These are phyloP conservation scores for Fraxinus velutina DNA, from an alignment of 305 asterid species.

Conservation along the genomic window DNA sequence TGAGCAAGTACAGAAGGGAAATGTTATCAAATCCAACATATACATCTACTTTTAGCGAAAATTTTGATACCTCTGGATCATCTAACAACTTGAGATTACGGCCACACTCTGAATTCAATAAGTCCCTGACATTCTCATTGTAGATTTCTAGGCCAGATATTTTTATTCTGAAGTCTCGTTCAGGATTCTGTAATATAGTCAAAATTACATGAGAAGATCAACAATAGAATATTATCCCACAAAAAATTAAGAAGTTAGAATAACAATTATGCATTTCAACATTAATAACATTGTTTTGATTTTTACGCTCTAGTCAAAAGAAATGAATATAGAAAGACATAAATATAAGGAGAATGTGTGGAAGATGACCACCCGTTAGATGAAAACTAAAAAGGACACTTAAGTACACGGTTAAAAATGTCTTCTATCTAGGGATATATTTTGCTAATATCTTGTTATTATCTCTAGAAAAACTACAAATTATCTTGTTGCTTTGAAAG, in stretches of 20 bases:
- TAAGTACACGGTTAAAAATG: not conserved
- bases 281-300: not conserved
- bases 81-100: slow-evolving; percentile 86
- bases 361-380: not conserved
- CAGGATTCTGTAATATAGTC: slow-evolving; percentile 63
- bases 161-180: slow-evolving; percentile 73
- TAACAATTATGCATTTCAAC: not conserved
- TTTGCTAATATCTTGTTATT: not conserved
- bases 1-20: slow-evolving; percentile 11
- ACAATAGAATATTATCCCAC: not conserved
- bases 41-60: slow-evolving; percentile 6
- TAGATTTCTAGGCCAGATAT: slow-evolving; percentile 90
- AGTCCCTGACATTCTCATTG: slow-evolving; percentile 87
- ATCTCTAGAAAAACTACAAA: not conserved
- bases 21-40: not conserved
- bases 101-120: slow-evolving; percentile 80
- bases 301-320: not conserved
- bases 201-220: slow-evolving; percentile 16
- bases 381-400: not conserved
- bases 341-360: not conserved
- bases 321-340: not conserved
- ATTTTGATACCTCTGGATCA: slow-evolving; percentile 77
- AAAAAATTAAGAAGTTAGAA: not conserved
- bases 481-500: not conserved
- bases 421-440: not conserved